Conservation (phyloP, 306 rosid species). For the Carpinus fangiana region DNA sequence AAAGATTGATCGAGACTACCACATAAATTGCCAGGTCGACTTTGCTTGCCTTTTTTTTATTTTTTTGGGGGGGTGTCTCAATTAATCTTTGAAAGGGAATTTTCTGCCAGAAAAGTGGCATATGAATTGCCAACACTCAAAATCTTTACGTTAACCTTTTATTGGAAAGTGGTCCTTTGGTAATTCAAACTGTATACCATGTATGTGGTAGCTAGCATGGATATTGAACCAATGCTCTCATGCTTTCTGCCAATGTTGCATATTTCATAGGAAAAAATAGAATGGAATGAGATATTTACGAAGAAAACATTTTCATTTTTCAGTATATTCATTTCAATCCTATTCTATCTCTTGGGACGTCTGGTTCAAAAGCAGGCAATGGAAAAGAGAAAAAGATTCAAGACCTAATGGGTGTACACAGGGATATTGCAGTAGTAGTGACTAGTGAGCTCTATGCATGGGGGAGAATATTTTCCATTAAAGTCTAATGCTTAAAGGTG, state of each 20-base stretch:
- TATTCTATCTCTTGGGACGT: conserved; percentile 26
- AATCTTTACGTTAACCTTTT: no score
- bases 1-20: no score
- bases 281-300: background rate
- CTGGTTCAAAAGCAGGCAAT: conserved; percentile 27
- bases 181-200: no score
- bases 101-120: background rate
- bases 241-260: no score
- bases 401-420: background rate
- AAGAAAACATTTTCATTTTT: background rate
- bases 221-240: no score
- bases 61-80: no score
- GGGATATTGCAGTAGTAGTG: conserved; percentile 3
- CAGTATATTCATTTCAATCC: conserved; percentile 9
- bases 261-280: no score
- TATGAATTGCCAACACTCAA: background rate
- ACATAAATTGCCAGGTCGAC: no score
- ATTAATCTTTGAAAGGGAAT: background rate
- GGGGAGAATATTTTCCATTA: conserved; percentile 31
- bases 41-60: no score
- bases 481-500: conserved; percentile 33
- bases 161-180: no score
- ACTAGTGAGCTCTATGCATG: background rate
- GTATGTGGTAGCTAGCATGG: background rate
- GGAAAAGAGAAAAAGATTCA: background rate